These are phyloP conservation scores for Turnera subulata DNA, from an alignment of 345 rosid species.

Conservation along the genomic window DNA sequence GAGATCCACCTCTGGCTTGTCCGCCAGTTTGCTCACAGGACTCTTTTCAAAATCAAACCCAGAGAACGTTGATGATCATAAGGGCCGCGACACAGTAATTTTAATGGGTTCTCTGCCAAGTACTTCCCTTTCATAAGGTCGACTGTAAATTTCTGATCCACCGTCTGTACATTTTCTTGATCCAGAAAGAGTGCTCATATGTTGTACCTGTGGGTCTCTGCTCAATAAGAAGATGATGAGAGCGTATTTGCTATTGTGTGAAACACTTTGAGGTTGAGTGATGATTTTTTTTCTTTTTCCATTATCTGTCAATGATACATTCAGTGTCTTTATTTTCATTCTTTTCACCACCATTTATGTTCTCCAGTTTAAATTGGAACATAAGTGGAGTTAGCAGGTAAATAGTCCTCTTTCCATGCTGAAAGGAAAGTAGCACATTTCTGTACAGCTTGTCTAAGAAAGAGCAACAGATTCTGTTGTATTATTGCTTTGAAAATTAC, in stretches of 20 bases:
- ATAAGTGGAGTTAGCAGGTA: no score
- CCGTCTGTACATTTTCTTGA: constrained; percentile 17
- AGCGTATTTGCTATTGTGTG: no score
- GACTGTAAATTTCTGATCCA: neutral
- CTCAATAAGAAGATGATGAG: neutral
- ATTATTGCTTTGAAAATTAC: no score
- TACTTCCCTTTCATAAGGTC: constrained; percentile 38
- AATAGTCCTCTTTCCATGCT: no score
- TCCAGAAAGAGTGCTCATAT: neutral
- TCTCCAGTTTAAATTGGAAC: neutral
- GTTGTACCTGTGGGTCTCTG: neutral
- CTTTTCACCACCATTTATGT: neutral
- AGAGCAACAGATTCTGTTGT: no score
- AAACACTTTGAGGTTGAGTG: constrained; percentile 3
- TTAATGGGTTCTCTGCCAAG: constrained; percentile 77
- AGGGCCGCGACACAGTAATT: constrained; percentile 49
- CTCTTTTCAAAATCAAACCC: constrained; percentile 54
- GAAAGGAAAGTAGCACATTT: no score
- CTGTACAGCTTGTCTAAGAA: no score
- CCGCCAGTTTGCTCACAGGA: constrained; percentile 49
- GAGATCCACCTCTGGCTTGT: constrained; percentile 40
- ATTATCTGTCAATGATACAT: neutral
- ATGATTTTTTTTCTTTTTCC: neutral
- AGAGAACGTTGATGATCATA: constrained; percentile 28
- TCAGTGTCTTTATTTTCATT: neutral